Base-by-base conservation (phyloP, 495 filamentous ascomycete species). In the Haplographium delicatum region DNA sequence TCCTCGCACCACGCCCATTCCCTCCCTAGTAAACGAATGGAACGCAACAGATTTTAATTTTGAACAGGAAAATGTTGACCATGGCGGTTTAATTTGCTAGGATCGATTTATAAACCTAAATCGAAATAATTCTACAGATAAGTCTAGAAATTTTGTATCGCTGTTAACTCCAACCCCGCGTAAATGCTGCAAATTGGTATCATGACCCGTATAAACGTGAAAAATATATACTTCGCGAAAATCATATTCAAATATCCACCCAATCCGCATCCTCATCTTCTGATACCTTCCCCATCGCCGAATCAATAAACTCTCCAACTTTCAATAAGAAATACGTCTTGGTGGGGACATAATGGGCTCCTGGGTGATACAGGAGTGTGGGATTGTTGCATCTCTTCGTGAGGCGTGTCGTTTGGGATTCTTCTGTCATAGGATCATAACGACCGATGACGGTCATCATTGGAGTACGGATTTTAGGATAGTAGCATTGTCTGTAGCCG, bases 391-490 rank as follows among this genome's bases (percentile, higher is more conserved):
- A 31, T 7, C 28, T 7, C 13, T 13, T 31, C 28, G 28, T 13
- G 28, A 31, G 28, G 7, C 7, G 7, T 13, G 13, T 7, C 28
- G 28, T 31, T 31, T 31, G 28, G 7, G 28, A 31, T 31, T 96
- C 90, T 31, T 87, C 85, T 18, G 97, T 91, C 8, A 97, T 86
- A 24, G 82, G 84, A 76, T 98, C 93, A 64, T 96, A 65, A 30
- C 79, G 80, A 9, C 93, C 93, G 30, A 96, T 54, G 50, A 93
- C 80, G 73, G 95, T 85, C 67, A 95, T 62, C 57, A 87, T 76
- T 18, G 87, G 86, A 64, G 91, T 96, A 57, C 54, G 54, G 27
- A 97, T 81, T 62, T 72, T 68, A 18, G 88, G 88, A 60, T 86
- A 78, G 66, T 90, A 96, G 51, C 91, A 84, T 19, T 47, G 82